Percentiles rank a stretch among this genome's conserved stretches.
Evolutionary conservation across 2,329 filamentous ascomycete genomes (phyloP).

Genomic region (Hymenoscyphus infarciens): DNA sequence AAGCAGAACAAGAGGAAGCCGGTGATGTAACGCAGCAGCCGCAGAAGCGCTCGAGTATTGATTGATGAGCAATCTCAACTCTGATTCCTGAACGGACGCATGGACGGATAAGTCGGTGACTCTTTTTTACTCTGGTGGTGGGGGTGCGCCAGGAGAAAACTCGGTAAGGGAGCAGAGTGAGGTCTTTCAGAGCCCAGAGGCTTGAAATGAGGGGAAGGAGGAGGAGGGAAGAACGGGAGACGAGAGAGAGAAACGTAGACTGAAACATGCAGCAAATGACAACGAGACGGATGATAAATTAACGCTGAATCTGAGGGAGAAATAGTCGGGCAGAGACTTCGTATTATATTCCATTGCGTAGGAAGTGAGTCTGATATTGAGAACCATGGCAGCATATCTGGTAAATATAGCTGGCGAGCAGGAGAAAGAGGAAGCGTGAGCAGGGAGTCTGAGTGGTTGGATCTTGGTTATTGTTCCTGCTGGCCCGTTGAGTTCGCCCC

Average conservation of each 20-base stretch:
- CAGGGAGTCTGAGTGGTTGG: not conserved
- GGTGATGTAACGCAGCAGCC: constrained; percentile 4
- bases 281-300: not conserved
- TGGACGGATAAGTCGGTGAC: not conserved
- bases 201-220: constrained; percentile 1
- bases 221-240: constrained; percentile 1
- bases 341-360: constrained; percentile 1
- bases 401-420: not conserved
- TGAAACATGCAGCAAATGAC: constrained; percentile 1
- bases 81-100: not conserved
- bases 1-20: not conserved
- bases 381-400: not conserved
- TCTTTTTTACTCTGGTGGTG: not conserved
- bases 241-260: not conserved
- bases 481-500: not conserved
- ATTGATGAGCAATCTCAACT: not conserved
- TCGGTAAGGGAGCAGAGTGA: not conserved
- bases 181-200: not conserved
- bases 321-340: not conserved
- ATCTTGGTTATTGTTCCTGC: not conserved
- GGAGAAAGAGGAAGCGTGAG: not conserved
- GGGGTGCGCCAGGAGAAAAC: not conserved
- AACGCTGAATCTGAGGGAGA: not conserved
- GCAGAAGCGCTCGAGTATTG: not conserved
- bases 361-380: not conserved